phyloP scores from a whole-genome alignment of 2,329 filamentous ascomycete genomes.

The Penicillium decumbens region DNA sequence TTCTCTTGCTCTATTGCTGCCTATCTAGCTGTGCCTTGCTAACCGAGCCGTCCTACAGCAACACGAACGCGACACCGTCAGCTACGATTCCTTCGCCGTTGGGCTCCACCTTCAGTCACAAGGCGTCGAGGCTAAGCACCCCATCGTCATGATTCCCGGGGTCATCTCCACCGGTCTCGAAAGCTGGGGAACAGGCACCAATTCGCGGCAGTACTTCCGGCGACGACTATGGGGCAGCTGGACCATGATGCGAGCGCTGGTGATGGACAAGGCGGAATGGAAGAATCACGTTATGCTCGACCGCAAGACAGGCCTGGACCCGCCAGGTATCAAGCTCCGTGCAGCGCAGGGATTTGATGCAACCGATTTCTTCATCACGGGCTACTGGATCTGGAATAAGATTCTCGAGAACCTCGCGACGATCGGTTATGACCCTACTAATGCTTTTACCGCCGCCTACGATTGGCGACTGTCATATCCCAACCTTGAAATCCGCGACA shows the following conservation, averaged over 20 bases:
- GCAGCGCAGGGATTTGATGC: slow-evolving; percentile 96
- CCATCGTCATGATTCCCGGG: slow-evolving; percentile 94
- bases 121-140: slow-evolving; percentile 75
- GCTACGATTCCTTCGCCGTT: slow-evolving; percentile 90
- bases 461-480: slow-evolving; percentile 91
- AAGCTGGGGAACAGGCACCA: slow-evolving; percentile 87
- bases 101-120: slow-evolving; percentile 76
- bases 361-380: slow-evolving; percentile 76
- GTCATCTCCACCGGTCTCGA: slow-evolving; percentile 97
- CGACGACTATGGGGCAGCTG: slow-evolving; percentile 96
- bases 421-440: slow-evolving; percentile 86
- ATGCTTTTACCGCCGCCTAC: slow-evolving; percentile 65
- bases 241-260: slow-evolving; percentile 96
- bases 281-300: slow-evolving; percentile 97
- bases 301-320: slow-evolving; percentile 83
- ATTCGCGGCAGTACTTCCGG: slow-evolving; percentile 83
- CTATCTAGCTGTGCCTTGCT: slow-evolving; percentile 4
- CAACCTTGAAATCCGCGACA: slow-evolving; percentile 84
- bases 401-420: slow-evolving; percentile 95
- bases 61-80: slow-evolving; percentile 79
- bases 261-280: slow-evolving; percentile 90
- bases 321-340: slow-evolving; percentile 80
- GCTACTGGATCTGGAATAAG: slow-evolving; percentile 99
- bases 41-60: slow-evolving; percentile 46
- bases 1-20: slow-evolving; percentile 1